Base-by-base conservation (phyloP, 2,329 filamentous ascomycete species). In the Aspergillus terreus region DNA sequence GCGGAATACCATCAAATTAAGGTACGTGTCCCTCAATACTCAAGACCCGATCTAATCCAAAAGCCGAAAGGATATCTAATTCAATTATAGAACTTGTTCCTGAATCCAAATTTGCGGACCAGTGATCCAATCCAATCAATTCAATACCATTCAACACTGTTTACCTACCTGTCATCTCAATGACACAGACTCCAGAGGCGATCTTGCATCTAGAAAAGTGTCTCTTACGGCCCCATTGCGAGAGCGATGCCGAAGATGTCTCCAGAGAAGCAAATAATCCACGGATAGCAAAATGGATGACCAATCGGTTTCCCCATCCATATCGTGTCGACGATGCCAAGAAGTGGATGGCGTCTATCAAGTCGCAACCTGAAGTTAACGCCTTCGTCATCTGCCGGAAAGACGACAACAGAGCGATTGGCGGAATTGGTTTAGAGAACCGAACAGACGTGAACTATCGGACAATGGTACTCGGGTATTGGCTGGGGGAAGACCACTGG, bases 381-480 rank as follows among this genome's bases (percentile, higher is more conserved):
- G n/a, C 25, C 35, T 50, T 45, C 42, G 48, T 25, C 15, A 50
- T 50, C n/a, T 46, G 48, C 17, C 48, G n/a, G 4, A 17, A 10
- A 7, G 38, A 21, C 2, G 43, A 46, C 6, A 52, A 52, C 21
- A 12, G 30, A 17, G 12, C 43, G 7, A 48, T 55, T 19, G 53
- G 53, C 10, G 25, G 38, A 1, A 52, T 55, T n/a, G 53, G 53
- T 0, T 19, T 52, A 9, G 50, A 50, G 9, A 6, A 32, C 1
- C 19, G 14, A 2, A 30, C n/a, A 0, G 53, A 55, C 21, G 38
- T 55, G 3, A 41, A 52, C 12, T 27, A 52, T 33, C 50, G 53
- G 4, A 46, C 53, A 1, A 50, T 52, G 46, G 50, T 46, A 10
- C 19, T 55, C 6, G 53, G 53, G 40, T 55, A 55, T 43, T 55